Base-by-base conservation (phyloP, 257 asterid species). In the Rauvolfia tetraphylla region DNA sequence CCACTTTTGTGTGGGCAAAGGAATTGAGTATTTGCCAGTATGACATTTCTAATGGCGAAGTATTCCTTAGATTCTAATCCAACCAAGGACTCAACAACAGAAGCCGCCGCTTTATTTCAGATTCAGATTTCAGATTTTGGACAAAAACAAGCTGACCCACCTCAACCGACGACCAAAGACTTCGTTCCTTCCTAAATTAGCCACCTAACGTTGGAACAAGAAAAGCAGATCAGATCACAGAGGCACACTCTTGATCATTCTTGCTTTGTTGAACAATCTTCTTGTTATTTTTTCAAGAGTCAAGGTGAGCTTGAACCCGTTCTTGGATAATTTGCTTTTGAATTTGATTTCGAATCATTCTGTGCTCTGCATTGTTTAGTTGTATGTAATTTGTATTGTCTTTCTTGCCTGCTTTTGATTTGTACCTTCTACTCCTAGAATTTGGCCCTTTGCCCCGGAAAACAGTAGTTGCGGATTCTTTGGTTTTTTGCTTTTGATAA, bases 201-300 rank as follows among this genome's bases (percentile, higher is more conserved):
- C 23, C 72, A 71, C 63, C 72, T 20, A 29, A 59, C 42, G 18
- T 69, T 7, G 31, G 13, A 13, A 46, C 39, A 58, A 62, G 29
- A 36, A 72, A 42, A 58, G 17, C 61, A 78, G 81, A 61, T 78
- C 77, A 61, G 81, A 78, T 78, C 81, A 49, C 18, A 1, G 25
- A 44, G 38, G 31, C 12, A 18, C 73, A 29, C 2, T 59, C 20
- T 17, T 27, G 46, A 46, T 53, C 33, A 65, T 59, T 78, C 68
- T 41, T 23, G 33, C 5, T 67, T 76, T 68, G 22, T 53, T 41
- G 33, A 31, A 17, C 31, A 53, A 42, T 63, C 54, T 13, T 22
- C 4, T 14, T n/a, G n/a, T 25, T 44, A 49, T 31, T 51, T 59
- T 39, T 72, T 68, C 54, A 72, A 36, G 68, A 78, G 51, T 17